These are phyloP conservation scores for Rhodotorula diobovata DNA, from an alignment of 768 basidiomycete genomes.

Conservation along the genomic window DNA sequence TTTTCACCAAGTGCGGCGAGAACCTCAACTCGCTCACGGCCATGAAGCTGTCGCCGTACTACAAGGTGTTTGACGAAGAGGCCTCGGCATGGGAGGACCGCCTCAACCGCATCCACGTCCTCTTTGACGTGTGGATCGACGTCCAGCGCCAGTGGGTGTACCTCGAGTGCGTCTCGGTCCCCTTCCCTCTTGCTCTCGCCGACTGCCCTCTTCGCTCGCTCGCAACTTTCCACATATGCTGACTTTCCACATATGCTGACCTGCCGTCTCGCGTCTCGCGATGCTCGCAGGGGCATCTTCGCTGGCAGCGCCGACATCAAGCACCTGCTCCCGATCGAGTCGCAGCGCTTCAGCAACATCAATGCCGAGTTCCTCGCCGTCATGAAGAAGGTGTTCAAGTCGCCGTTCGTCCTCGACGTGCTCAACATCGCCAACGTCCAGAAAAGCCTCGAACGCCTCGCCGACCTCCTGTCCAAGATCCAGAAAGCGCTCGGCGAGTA, in stretches of 20 bases:
- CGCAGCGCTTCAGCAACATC: constrained; percentile 88
- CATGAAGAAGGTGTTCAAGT: constrained; percentile 99
- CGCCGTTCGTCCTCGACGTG: constrained; percentile 92
- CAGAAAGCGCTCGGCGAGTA: constrained; percentile 99
- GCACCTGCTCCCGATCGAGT: constrained; percentile 94
- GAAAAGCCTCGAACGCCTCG: constrained; percentile 92
- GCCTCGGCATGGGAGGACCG: constrained; percentile 41
- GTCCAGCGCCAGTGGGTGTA: constrained; percentile 99
- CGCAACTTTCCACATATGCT: neutral
- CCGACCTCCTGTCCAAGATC: constrained; percentile 93
- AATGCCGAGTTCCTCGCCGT: constrained; percentile 95
- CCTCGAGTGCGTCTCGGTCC: constrained; percentile 59
- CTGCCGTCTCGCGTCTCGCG: neutral
- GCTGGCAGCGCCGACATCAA: constrained; percentile 99
- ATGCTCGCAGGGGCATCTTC: constrained; percentile 67
- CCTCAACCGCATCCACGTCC: constrained; percentile 83
- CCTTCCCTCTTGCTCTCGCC: too few relatives aligned
- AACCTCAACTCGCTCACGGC: constrained; percentile 91
- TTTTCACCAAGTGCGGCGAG: constrained; percentile 81
- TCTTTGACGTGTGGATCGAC: constrained; percentile 99
- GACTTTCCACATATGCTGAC: neutral
- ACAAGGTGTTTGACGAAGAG: constrained; percentile 67
- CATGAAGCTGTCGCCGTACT: constrained; percentile 97
- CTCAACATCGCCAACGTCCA: constrained; percentile 94
- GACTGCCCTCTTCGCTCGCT: neutral